Evolutionary conservation across 2,329 filamentous ascomycete species (phyloP).

Genomic region (Hypoxylon rubiginosum): DNA sequence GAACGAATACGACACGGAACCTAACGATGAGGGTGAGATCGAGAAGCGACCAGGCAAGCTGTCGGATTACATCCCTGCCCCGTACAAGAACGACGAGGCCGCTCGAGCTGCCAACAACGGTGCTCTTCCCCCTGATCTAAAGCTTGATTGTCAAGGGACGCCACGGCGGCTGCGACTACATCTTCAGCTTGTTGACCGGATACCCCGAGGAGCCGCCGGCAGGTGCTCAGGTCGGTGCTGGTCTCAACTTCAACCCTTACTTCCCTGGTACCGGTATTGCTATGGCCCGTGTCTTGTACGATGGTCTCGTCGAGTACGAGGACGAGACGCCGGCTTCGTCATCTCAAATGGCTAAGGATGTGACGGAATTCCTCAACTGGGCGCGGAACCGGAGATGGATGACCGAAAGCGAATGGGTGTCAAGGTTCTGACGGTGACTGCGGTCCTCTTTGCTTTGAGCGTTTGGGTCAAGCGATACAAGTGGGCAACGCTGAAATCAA

Average conservation of each 20-base stretch:
- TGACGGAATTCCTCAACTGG: conserved; percentile 99
- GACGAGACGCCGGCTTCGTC: conserved; percentile 93
- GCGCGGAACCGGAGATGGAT: conserved; percentile 98
- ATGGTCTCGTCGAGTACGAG: conserved; percentile 97
- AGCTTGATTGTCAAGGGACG: conserved; percentile 97
- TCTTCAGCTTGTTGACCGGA: conserved; percentile 95
- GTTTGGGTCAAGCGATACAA: conserved; percentile 99
- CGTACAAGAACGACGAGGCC: conserved; percentile 99
- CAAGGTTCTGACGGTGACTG: conserved; percentile 89
- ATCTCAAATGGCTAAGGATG: conserved; percentile 99
- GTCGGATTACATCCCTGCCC: conserved; percentile 93
- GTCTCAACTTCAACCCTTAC: conserved; percentile 99
- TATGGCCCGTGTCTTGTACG: conserved; percentile 98
- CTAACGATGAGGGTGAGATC: conserved; percentile 97
- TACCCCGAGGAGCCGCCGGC: conserved; percentile 97
- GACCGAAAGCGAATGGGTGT: conserved; percentile 99
- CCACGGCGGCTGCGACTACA: conserved; percentile 98
- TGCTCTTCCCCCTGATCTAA: conserved; percentile 96
- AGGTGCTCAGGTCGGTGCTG: conserved; percentile 84
- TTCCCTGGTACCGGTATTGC: conserved; percentile 99
- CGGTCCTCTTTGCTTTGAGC: conserved; percentile 85
- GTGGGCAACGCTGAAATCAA: conserved; percentile 95
- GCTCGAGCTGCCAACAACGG: conserved; percentile 98
- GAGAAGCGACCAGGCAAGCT: conserved; percentile 99
- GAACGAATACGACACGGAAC: conserved; percentile 98